A percentile compares a stretch with the other conserved stretches of the same genome.
These are phyloP conservation scores for Syzygium syzygioides DNA, from an alignment of 441 rosid species.

Conservation along the genomic window DNA sequence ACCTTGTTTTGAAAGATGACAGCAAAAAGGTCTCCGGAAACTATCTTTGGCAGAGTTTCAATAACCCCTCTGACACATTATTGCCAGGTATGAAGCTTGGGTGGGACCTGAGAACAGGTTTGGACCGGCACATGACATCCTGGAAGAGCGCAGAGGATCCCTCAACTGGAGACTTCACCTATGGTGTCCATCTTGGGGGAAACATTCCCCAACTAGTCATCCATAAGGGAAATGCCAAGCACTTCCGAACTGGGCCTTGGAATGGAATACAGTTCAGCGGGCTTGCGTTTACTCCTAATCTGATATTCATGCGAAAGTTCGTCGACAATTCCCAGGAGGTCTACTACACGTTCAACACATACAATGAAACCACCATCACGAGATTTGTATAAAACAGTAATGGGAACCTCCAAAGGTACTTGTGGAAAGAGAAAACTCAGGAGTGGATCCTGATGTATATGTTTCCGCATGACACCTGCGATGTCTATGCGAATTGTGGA, in stretches of 20 bases:
- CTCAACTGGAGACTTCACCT: not conserved
- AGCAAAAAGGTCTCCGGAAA: not conserved
- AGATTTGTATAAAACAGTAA: not conserved
- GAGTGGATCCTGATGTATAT: not conserved
- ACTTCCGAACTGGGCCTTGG: not conserved
- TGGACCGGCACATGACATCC: not conserved
- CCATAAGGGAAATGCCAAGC: not conserved
- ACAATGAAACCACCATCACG: not conserved
- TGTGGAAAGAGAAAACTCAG: not conserved
- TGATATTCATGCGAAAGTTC: not conserved
- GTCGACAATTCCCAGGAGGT: not conserved
- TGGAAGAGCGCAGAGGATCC: not conserved
- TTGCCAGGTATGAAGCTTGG: not conserved
- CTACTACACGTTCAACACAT: not conserved
- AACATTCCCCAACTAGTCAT: not conserved
- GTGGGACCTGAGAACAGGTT: not conserved
- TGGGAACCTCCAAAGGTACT: not conserved
- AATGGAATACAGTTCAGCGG: not conserved
- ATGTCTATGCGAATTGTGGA: not conserved
- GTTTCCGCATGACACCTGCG: not conserved
- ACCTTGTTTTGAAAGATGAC: not conserved
- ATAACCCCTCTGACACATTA: not conserved
- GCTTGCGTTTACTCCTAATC: accelerated
- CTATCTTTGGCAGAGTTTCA: not conserved
- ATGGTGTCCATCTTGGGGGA: not conserved